Conservation (phyloP, 179 eudicot species). For the Vitellaria paradoxa region DNA sequence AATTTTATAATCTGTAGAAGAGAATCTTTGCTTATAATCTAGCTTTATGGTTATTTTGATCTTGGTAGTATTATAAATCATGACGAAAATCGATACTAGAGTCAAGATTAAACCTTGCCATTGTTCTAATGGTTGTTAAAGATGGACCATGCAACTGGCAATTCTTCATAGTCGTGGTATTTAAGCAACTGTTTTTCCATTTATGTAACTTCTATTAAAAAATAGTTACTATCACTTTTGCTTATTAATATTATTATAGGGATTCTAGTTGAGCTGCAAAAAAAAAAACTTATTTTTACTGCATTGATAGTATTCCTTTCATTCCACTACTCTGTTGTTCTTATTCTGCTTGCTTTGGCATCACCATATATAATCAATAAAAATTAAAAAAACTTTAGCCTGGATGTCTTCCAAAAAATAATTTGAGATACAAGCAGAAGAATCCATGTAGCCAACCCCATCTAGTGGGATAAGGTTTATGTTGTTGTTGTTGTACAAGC, state of each 20-base stretch:
- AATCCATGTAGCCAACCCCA: too few species aligned
- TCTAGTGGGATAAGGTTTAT: too few species aligned
- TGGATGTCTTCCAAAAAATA: not conserved
- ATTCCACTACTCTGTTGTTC: not conserved
- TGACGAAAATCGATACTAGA: too few species aligned
- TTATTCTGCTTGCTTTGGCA: not conserved
- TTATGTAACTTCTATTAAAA: not conserved
- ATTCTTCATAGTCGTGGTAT: not conserved
- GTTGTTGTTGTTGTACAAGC: too few species aligned
- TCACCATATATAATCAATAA: not conserved
- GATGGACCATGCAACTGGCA: not conserved
- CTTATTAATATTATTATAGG: too few species aligned
- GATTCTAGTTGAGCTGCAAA: not conserved
- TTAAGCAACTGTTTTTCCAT: not conserved
- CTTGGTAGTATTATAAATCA: not conserved
- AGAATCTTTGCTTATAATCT: not conserved
- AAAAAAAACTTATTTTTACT: not conserved
- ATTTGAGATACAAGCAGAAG: not conserved
- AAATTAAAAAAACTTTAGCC: not conserved
- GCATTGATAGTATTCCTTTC: not conserved
- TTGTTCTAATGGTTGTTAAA: not conserved
- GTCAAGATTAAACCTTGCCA: not conserved
- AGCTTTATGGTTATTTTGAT: not conserved
- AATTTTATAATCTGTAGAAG: not conserved
- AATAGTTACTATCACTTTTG: not conserved